Conservation (phyloP, 352 stramenopile genomes). For the Phytophthora sp. region DNA sequence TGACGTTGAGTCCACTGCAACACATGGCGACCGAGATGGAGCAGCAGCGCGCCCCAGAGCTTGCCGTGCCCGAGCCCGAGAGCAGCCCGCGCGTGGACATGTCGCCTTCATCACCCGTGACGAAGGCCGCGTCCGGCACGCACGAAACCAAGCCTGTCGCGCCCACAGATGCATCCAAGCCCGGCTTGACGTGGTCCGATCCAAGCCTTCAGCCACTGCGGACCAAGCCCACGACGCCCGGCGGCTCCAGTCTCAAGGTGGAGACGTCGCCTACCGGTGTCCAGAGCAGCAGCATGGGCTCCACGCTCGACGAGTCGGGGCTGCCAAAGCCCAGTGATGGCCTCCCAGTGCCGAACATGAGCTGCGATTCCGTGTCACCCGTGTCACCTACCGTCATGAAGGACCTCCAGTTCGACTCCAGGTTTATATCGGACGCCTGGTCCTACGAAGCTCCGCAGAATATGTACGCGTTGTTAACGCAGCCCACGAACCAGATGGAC, state of each 20-base stretch:
- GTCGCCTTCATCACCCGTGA: background rate
- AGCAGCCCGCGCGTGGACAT: constrained; percentile 20
- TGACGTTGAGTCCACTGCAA: constrained; percentile 1
- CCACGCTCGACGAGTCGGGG: constrained; percentile 15
- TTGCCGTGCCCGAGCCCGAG: constrained; percentile 28
- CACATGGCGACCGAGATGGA: constrained; percentile 37
- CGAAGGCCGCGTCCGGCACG: constrained; percentile 1
- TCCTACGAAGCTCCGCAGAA: constrained; percentile 57
- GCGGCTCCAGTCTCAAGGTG: constrained; percentile 32
- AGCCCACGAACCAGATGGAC: constrained; percentile 37
- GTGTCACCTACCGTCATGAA: constrained; percentile 43
- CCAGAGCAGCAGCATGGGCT: constrained; percentile 10
- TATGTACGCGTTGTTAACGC: constrained; percentile 56
- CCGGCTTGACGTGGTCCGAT: constrained; percentile 30
- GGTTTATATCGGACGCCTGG: constrained; percentile 54
- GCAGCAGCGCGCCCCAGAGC: constrained; percentile 38
- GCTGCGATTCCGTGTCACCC: constrained; percentile 33
- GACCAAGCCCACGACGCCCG: constrained; percentile 26
- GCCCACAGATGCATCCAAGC: background rate
- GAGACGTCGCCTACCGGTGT: constrained; percentile 19
- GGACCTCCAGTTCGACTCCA: constrained; percentile 54
- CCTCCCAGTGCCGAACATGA: constrained; percentile 30
- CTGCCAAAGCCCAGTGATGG: constrained; percentile 35
- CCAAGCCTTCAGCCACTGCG: constrained; percentile 19
- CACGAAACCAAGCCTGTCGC: constrained; percentile 25